phyloP scores from a whole-genome alignment of 2,329 filamentous ascomycete species.

The Rhynchosporium graminicola region DNA sequence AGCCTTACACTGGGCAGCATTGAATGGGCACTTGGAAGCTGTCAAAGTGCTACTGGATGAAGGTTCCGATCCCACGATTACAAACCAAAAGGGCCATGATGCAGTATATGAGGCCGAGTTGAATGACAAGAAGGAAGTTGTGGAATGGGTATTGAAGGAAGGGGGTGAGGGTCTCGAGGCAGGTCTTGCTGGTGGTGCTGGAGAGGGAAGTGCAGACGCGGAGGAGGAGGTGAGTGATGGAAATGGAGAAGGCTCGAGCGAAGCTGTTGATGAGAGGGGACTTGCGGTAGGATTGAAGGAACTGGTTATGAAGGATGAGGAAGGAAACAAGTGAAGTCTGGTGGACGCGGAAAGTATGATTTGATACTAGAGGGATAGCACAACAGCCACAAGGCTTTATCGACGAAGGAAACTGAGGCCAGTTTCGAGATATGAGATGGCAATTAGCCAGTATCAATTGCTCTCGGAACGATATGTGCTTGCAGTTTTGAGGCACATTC shows the following conservation, averaged over 20 bases:
- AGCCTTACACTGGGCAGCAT: constrained; percentile 87
- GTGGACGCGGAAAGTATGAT: neutral
- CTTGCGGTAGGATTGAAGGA: constrained; percentile 14
- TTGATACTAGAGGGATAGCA: neutral
- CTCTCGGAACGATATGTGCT: neutral
- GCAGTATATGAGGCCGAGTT: constrained; percentile 73
- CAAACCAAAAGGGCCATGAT: constrained; percentile 83
- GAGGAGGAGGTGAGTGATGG: constrained; percentile 23
- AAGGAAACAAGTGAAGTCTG: constrained; percentile 7
- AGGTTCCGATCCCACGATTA: constrained; percentile 75
- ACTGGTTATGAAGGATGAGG: constrained; percentile 9
- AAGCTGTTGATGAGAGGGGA: neutral
- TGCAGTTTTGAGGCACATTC: too few species aligned
- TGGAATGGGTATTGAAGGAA: constrained; percentile 52
- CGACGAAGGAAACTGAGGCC: too few species aligned
- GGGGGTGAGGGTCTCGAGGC: constrained; percentile 44
- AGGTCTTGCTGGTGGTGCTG: constrained; percentile 35
- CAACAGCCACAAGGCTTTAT: neutral
- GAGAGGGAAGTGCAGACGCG: constrained; percentile 25
- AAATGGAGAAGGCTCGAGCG: constrained; percentile 7
- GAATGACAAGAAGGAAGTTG: constrained; percentile 65
- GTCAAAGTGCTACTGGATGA: constrained; percentile 76
- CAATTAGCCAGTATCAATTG: neutral
- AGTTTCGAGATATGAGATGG: neutral
- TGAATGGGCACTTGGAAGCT: constrained; percentile 81